Conservation (phyloP, 169 alveolate species). For the Plasmodium fragile region DNA sequence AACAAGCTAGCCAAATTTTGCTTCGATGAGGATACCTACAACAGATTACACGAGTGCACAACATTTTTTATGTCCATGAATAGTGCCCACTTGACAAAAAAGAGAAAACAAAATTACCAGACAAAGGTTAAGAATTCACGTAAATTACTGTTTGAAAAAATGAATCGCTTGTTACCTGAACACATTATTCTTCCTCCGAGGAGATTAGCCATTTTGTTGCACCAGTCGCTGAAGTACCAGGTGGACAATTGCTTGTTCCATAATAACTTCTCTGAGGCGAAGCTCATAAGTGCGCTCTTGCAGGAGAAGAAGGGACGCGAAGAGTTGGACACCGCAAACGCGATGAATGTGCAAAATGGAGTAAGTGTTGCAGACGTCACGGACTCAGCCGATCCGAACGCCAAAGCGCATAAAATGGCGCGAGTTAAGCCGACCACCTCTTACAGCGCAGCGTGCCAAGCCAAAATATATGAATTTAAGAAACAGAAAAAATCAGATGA, state of each 20-base stretch:
- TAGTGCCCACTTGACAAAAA: background rate
- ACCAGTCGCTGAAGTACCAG: constrained; percentile 65
- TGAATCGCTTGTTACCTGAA: constrained; percentile 71
- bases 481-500: background rate
- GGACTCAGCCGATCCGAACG: background rate
- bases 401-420: background rate
- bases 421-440: background rate
- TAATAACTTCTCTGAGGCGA: constrained; percentile 45
- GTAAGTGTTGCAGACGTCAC: background rate
- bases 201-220: constrained; percentile 67
- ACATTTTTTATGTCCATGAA: constrained; percentile 46
- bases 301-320: background rate
- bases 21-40: constrained; percentile 66
- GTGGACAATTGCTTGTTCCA: constrained; percentile 65
- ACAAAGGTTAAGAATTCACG: constrained; percentile 17
- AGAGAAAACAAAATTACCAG: background rate
- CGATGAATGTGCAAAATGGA: background rate
- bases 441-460: background rate
- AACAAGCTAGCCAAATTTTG: constrained; percentile 59
- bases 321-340: background rate
- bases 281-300: constrained; percentile 2
- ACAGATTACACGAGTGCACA: constrained; percentile 66
- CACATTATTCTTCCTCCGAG: constrained; percentile 67
- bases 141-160: constrained; percentile 60
- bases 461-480: background rate